Base-by-base conservation (phyloP, 257 asterid genomes). In the Lantana camara region DNA sequence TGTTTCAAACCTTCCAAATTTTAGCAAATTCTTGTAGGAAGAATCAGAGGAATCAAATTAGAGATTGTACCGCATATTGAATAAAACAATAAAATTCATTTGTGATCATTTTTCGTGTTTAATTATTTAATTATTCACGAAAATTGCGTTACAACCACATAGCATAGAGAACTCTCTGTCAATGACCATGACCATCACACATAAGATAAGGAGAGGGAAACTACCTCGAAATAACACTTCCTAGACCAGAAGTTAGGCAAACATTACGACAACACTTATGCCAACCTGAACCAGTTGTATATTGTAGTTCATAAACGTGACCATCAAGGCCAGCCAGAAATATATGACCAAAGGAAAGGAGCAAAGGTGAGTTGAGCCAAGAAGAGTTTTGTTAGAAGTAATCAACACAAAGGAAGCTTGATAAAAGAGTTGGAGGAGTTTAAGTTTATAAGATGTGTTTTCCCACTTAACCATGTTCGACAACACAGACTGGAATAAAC, bases 241-340 rank as follows among this genome's bases (percentile, higher is more conserved):
- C 96, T 29, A 94, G 59, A 60, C 97, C 96, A 63, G 97, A 79
- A 74, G 97, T 94, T 48, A 90, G 71, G 69, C 96, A 90, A 21
- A 94, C 80, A 77, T 94, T 94, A 60, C 93, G 88, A 66, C 97
- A 88, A 11, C 93, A 96, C 67, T 82, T 94, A 60, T 83, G 87
- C 99, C 99, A 94, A 70, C 92, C 90, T 7, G 97, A 87, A 77
- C 99, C 97, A 56, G 85, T 94, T 19, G 99, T 74, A 63, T 94
- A 90, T 70, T 90, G 95, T 81, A 94, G 72, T 68, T 85, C 96
- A 64, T 94, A 94, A 69, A 94, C 79, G 63, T 94, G 96, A 34
- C 99, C 96, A 81, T 94, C 99, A 60, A 89, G 95, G 42, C 99
- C 97, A 63, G 99, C 93, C 57, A 94, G 81, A 81, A 87, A 88